Evolutionary conservation across 2,329 filamentous ascomycete species (phyloP), one percentile per base, ranked within the genome.

Genomic region (Ophioceras dolichostomum): DNA sequence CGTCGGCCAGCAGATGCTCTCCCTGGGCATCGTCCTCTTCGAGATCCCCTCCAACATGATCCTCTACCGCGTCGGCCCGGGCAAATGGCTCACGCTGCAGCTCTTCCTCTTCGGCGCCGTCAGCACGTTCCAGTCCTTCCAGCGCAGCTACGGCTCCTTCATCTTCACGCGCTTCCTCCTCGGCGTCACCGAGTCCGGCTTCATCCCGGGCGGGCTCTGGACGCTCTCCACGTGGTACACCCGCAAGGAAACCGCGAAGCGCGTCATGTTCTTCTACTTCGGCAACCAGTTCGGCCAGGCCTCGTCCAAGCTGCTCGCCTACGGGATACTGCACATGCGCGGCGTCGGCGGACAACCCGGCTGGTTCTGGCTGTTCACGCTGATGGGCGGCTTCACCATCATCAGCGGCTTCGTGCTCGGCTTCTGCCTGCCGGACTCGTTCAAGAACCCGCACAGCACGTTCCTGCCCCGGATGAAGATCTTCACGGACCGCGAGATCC

Each of bases 201-300:
- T 70, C 43, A 73, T 74, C 38, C 70, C 70, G 1, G 70, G 68
- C 3, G 56, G 58, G 6, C 52, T 67, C 0, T 70, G 59, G 53
- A 68, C 67, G 3, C 52, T 74, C 2, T 70, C 68, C 0, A 68
- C 64, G 1, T 74, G 69, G 68, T 74, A 74, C 48, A 71, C 66
- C 1, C 60, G 59, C 3, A 55, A 57, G 3, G 70, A 74, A 47
- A 66, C 64, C 0, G 66, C 64, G 38, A 65, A 70, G 41, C 60
- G 69, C 8, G 61, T 70, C 34, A 67, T 66, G 48, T 48, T 72
- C 24, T 73, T 73, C 50, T 74, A 67, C 53, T 68, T 73, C 39
- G 70, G 70, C 10, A 70, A 71, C 45, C 62, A 70, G 47, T 57
- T 70, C 13, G 69, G 67, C 5, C 58, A 60, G 14, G 65, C 63